These are phyloP conservation scores for Urtica urens DNA, from an alignment of 306 rosid species.

Conservation along the genomic window DNA sequence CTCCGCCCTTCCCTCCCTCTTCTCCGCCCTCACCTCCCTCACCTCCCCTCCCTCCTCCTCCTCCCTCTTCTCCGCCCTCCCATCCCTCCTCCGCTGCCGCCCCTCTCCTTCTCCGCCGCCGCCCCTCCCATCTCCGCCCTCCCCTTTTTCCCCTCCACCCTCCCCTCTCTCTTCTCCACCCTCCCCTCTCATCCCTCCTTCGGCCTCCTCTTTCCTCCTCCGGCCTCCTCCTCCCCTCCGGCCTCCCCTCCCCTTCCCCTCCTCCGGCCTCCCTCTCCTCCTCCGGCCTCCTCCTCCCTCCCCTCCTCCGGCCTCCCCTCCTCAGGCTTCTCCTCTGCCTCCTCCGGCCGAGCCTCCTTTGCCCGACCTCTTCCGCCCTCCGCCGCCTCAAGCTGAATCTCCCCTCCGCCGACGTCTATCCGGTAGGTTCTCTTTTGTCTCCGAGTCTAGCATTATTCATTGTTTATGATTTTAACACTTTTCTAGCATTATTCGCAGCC, in stretches of 20 bases:
- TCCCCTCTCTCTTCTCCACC: background rate
- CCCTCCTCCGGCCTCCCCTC: background rate
- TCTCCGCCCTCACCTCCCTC: background rate
- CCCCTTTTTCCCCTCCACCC: too few species aligned
- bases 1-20: background rate
- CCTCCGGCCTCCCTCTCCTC: background rate
- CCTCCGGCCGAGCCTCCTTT: background rate
- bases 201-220: background rate
- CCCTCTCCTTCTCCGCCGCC: background rate
- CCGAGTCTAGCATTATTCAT: too few species aligned
- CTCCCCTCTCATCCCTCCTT: background rate
- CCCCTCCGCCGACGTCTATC: too few species aligned
- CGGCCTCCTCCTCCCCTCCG: background rate
- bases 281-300: background rate
- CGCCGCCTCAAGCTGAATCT: too few species aligned
- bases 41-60: background rate
- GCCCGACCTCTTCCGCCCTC: too few species aligned
- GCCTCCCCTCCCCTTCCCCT: background rate
- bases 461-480: too few species aligned
- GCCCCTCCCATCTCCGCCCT: background rate
- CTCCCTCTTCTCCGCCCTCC: background rate
- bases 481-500: too few species aligned
- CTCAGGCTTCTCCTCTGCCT: background rate
- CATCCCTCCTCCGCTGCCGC: background rate
- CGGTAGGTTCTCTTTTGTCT: too few species aligned